Evolutionary conservation across 805 yeast species (phyloP).

Genomic region (Yarrowia sp.): DNA sequence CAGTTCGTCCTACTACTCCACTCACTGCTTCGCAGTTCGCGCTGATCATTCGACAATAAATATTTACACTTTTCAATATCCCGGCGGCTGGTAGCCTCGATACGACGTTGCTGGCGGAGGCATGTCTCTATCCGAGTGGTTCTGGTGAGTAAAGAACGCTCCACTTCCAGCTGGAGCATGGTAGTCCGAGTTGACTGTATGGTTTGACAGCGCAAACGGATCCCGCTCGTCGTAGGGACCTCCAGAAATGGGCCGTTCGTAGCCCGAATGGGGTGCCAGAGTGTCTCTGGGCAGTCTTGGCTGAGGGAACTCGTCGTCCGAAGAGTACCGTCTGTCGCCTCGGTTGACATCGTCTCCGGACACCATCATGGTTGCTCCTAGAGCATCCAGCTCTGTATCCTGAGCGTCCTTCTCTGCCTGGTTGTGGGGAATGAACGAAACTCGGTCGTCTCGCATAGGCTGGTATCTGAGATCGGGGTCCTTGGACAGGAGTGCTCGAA

Average conservation of each 20-base stretch:
- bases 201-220: constrained; percentile 23
- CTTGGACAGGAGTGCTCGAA: constrained; percentile 80
- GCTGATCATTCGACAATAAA: constrained; percentile 1
- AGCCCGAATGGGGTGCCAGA: constrained; percentile 11
- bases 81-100: constrained; percentile 36
- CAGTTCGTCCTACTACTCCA: neutral
- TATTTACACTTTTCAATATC: constrained; percentile 30
- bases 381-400: constrained; percentile 71
- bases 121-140: constrained; percentile 2
- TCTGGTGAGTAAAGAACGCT: constrained; percentile 18
- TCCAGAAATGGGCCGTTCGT: constrained; percentile 26
- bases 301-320: constrained; percentile 35
- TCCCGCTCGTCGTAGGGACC: constrained; percentile 23
- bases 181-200: constrained; percentile 29
- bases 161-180: constrained; percentile 25
- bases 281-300: constrained; percentile 33
- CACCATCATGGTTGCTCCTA: constrained; percentile 58
- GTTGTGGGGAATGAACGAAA: constrained; percentile 71
- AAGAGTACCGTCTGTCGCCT: constrained; percentile 16
- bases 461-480: constrained; percentile 95
- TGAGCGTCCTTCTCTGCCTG: constrained; percentile 43
- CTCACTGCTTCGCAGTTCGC: neutral
- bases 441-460: constrained; percentile 96
- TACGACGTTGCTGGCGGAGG: constrained; percentile 37
- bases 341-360: constrained; percentile 23